A percentile compares a stretch with the other conserved stretches of the same genome.
Conservation (phyloP, 1,284 basidiomycete genomes). For the Boletellus sp. region DNA sequence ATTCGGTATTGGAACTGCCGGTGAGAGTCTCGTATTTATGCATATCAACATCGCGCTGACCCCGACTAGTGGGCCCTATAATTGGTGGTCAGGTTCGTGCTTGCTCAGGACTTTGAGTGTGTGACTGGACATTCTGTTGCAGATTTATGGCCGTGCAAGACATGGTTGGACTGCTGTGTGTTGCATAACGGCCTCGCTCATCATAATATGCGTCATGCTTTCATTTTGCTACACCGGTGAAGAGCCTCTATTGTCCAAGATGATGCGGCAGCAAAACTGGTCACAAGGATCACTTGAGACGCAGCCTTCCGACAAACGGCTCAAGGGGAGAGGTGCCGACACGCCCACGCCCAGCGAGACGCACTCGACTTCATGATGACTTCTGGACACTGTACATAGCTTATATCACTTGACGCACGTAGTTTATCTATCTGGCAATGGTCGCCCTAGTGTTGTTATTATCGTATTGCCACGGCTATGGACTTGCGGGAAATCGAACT, state of each 20-base stretch:
- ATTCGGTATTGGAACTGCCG: conserved; percentile 59
- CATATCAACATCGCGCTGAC: conserved; percentile 5
- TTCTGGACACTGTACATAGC: conserved; percentile 3
- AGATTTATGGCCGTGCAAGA: conserved; percentile 56
- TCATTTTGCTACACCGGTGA: conserved; percentile 48
- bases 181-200: conserved; percentile 42
- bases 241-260: conserved; percentile 38
- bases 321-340: conserved; percentile 5
- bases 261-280: conserved; percentile 19
- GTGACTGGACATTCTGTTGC: conserved; percentile 6
- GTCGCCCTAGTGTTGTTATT: conserved; percentile 8
- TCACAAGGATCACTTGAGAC: conserved; percentile 10
- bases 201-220: conserved; percentile 39
- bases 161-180: conserved; percentile 59
- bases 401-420: neutral
- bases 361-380: conserved; percentile 3
- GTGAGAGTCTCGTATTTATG: conserved; percentile 29
- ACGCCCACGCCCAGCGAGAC: neutral
- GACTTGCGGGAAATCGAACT: neutral
- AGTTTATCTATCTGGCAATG: neutral
- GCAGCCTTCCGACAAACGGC: conserved; percentile 6
- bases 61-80: conserved; percentile 56
- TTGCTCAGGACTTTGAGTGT: neutral
- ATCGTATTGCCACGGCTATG: conserved; percentile 2
- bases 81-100: conserved; percentile 58